phyloP scores from a whole-genome alignment of 208 protist species.

The Trypanosoma avium region DNA sequence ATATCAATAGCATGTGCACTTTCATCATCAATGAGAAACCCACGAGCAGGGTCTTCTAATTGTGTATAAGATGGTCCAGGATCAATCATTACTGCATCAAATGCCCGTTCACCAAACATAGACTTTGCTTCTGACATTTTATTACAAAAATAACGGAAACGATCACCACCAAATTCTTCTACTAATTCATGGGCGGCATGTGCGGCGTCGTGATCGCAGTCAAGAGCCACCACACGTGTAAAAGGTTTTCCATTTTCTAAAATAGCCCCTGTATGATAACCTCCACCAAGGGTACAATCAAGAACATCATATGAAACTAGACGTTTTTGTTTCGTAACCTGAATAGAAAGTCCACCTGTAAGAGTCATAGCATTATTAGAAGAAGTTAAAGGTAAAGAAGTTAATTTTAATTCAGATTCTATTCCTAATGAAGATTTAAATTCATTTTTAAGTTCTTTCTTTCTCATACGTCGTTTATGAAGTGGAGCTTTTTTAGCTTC shows the following conservation, averaged over 20 bases:
- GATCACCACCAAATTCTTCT: constrained; percentile 59
- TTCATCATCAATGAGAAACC: constrained; percentile 75
- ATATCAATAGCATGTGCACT: constrained; percentile 75
- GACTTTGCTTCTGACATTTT: constrained; percentile 75
- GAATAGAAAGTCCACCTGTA: constrained; percentile 19
- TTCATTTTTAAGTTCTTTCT: constrained; percentile 4
- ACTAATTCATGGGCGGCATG: constrained; percentile 44
- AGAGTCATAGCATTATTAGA: constrained; percentile 22
- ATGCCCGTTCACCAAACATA: constrained; percentile 84
- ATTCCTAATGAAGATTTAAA: too few species aligned
- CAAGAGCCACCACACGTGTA: constrained; percentile 83
- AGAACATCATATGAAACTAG: constrained; percentile 83
- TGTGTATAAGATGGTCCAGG: constrained; percentile 77
- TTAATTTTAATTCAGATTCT: too few species aligned
- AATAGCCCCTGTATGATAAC: constrained; percentile 77
- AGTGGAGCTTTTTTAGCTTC: constrained; percentile 26
- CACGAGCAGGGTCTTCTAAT: constrained; percentile 70
- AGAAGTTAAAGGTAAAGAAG: constrained; percentile 16
- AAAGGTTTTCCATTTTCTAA: constrained; percentile 82
- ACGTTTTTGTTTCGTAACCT: constrained; percentile 38
- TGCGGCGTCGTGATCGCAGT: constrained; percentile 66
- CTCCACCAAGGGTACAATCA: constrained; percentile 85
- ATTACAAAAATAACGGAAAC: constrained; percentile 75
- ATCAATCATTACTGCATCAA: constrained; percentile 90
- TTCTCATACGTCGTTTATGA: constrained; percentile 9